A percentile compares a stretch with the other conserved stretches of the same genome.
Conservation (phyloP, 108 stramenopile species). For the Skeletonema menzelii region DNA sequence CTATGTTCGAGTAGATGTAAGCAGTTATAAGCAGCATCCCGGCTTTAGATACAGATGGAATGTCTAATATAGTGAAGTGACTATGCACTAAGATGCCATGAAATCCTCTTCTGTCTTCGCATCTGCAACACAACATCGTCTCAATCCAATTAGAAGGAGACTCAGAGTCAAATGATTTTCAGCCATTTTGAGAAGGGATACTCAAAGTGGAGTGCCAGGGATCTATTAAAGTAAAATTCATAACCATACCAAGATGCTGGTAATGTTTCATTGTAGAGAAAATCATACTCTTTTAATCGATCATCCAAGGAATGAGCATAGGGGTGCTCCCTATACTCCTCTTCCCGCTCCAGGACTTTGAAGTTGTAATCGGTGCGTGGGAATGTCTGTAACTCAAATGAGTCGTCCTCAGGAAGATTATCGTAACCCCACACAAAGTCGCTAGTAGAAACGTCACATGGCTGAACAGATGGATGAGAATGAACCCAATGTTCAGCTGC, state of each 20-base stretch:
- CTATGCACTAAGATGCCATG: too few relatives aligned
- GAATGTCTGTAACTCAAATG: not conserved
- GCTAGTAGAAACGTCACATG: slow-evolving; percentile 45
- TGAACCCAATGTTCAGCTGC: slow-evolving; percentile 47
- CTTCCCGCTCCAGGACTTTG: not conserved
- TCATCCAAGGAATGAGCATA: not conserved
- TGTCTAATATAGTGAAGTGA: too few relatives aligned
- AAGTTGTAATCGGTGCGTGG: not conserved
- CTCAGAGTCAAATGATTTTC: not conserved
- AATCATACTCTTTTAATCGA: not conserved
- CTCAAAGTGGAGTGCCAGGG: too few relatives aligned
- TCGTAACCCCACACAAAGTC: slow-evolving; percentile 10
- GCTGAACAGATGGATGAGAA: slow-evolving; percentile 27
- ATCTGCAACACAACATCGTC: not conserved
- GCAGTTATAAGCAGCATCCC: not conserved
- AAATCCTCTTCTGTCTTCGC: too few relatives aligned
- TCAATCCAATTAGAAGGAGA: not conserved
- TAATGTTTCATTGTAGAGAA: not conserved
- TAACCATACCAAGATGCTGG: not conserved
- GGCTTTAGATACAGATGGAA: too few relatives aligned
- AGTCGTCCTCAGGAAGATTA: not conserved
- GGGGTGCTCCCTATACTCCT: too few relatives aligned
- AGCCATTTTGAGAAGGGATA: not conserved
- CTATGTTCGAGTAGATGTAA: slow-evolving; percentile 21
- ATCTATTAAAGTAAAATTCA: not conserved